Percentiles rank a stretch among this genome's conserved stretches.
phyloP scores from a whole-genome alignment of 176 grass and related monocot species.

The Aegilops tauschii region DNA sequence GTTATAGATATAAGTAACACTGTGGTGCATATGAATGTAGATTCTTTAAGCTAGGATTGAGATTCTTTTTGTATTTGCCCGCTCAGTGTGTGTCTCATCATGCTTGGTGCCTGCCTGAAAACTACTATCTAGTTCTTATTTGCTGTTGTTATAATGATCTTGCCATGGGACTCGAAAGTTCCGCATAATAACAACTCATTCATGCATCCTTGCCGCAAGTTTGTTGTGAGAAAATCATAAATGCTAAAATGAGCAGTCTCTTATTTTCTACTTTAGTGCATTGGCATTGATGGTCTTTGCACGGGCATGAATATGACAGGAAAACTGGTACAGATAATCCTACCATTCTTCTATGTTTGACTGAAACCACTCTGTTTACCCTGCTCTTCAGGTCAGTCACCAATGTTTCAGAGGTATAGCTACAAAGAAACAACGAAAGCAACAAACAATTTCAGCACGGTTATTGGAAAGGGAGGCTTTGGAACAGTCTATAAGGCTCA shows the following conservation, averaged over 20 bases:
- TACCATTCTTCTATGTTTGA: not conserved
- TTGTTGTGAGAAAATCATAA: not conserved
- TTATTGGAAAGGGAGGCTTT: constrained; percentile 96
- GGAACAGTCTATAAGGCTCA: constrained; percentile 91
- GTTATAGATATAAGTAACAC: not conserved
- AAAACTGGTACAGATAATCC: not conserved
- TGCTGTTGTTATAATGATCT: not conserved
- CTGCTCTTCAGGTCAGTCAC: constrained; percentile 73
- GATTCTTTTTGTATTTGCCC: too few species aligned
- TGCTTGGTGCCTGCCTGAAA: not conserved
- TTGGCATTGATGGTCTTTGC: not conserved
- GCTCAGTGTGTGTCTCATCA: not conserved
- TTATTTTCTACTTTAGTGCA: not conserved
- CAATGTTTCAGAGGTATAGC: constrained; percentile 80
- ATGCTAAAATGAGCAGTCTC: not conserved
- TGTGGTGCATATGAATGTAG: not conserved
- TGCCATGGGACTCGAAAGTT: not conserved
- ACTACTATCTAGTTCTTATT: not conserved
- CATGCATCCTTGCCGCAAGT: not conserved
- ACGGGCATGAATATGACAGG: not conserved
- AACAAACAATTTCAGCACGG: constrained; percentile 73
- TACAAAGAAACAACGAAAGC: constrained; percentile 79
- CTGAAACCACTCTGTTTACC: not conserved
- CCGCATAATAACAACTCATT: not conserved
- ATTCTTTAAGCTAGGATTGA: not conserved